Percentiles rank a stretch among this genome's conserved stretches.
These are phyloP conservation scores for Kwoniella sp. DNA, from an alignment of 768 basidiomycete species.

Conservation along the genomic window DNA sequence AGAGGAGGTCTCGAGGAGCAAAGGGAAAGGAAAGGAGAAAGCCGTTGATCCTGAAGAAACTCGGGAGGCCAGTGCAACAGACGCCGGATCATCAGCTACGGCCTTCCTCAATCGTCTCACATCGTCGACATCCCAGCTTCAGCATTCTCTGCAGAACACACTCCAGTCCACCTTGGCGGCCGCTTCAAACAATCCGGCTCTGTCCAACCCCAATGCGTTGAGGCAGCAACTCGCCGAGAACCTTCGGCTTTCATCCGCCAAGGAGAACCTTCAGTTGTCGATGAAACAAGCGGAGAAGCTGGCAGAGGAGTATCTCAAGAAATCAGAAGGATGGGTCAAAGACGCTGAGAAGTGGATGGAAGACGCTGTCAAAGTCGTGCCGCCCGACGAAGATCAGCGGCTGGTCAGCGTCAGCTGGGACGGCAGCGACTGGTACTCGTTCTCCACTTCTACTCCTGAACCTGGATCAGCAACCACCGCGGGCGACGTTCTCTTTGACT, in stretches of 20 bases:
- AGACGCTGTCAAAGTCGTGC: conserved; percentile 90
- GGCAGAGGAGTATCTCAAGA: conserved; percentile 81
- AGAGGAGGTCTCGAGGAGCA: conserved; percentile 20
- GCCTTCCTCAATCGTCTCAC: conserved; percentile 38
- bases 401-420: conserved; percentile 70
- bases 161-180: conserved; percentile 39
- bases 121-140: conserved; percentile 40
- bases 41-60: conserved; percentile 20
- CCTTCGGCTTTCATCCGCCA: conserved; percentile 61
- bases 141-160: conserved; percentile 39
- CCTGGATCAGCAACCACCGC: conserved; percentile 25
- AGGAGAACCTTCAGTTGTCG: conserved; percentile 62
- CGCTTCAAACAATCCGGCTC: conserved; percentile 31
- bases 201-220: conserved; percentile 39
- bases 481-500: conserved; percentile 22
- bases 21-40: conserved; percentile 49
- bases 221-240: conserved; percentile 46
- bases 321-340: conserved; percentile 57
- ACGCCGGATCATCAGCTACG: conserved; percentile 5
- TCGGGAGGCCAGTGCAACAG: conserved; percentile 2
- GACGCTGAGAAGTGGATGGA: conserved; percentile 66
- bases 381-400: conserved; percentile 61
- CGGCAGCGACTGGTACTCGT: conserved; percentile 81
- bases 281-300: conserved; percentile 61
- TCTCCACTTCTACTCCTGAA: conserved; percentile 59